Base-by-base conservation (phyloP, 75 land plant species). In the Pinus taeda region DNA sequence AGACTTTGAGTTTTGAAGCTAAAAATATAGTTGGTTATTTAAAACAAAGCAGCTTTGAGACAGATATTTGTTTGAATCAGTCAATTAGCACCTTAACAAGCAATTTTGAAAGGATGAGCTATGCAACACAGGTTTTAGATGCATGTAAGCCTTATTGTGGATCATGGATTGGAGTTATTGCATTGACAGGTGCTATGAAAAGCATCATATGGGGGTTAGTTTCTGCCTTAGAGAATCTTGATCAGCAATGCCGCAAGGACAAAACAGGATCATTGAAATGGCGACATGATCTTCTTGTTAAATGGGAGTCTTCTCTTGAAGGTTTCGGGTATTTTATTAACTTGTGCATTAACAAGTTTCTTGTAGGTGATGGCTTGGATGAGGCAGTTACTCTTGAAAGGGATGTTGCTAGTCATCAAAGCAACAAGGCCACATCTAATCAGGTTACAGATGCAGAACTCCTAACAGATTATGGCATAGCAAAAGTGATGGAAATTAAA, bases 181-280 rank as follows among this genome's bases (percentile, higher is more conserved):
- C 74, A 37, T 4, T 74, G 57, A 13, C 80, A 12, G 79, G 88
- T 77, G 87, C 90, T 75, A 9, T 83, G 55, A 81, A 77, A 70
- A 89, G 93, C 15, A 75, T 91, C 71, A 49, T 86, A 36, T 82
- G 85, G 91, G 90, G 91, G 37, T 60, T 86, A 37, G 82, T 74
- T 65, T 88, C 86, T 74, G 75, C 79, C 20, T 21, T 83, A 24
- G 72, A 72, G 6, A 63, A 29, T 14, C 55, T 30, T 59, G 64
- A 77, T 63, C 53, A 81, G 57, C 55, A 63, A 29, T 60, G 55
- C 37, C 67, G 60, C 3, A 17, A 76, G 15, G 74, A 77, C 15
- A 53, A 15, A 53, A 20, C 56, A 21, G 71, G 57, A 42, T 59
- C 64, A 42, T 57, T 56, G 29, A 60, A 26, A 42, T 76, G 59